Evolutionary conservation across 148 eudicot genomes (phyloP), one percentile per base, ranked within the genome.

Genomic region (Silene uniflora): DNA sequence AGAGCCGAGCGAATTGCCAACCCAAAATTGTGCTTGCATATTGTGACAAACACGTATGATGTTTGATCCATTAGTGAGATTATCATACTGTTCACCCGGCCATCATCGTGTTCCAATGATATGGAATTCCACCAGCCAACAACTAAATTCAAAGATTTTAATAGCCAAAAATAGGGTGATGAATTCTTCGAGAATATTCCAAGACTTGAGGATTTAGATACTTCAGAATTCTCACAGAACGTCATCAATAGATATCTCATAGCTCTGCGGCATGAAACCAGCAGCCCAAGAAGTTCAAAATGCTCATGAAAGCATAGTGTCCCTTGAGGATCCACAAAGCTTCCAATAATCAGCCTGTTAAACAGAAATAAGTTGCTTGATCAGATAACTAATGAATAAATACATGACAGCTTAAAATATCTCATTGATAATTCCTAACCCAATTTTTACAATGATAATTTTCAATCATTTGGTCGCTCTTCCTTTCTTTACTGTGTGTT

Each of bases 41-140:
- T 73, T 19, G 80, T 84, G 74, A 83, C 61, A 76, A 92, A 83
- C 69, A 89, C 72, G 74, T 86, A 84, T 16, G 97, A 88, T 19
- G 99, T 95, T 66, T 90, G 87, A 88, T 95, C 91, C 86, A 87
- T 85, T 83, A 95, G 79, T 13, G 98, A 86, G 74, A 88, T 78
- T 0, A 84, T 72, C 81, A 86, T 76, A 72, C 72, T 77, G 77
- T 82, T 85, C 56, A 71, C 80, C 75, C 72, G 85, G 68, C 80
- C 59, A 67, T 64, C 72, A 49, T 71, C 42, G 55, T 85, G 84
- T 70, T 83, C 86, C 19, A 85, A 79, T 69, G 80, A 74, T 56
- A 73, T 18, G 23, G 74, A 60, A 25, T 74, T 82, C 58, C 77
- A 80, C 78, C 84, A 46, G 58, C 71, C 78, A 79, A 72, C 76